Evolutionary conservation across 2,329 filamentous ascomycete species (phyloP), one percentile per base, ranked within the genome.

Genomic region (Exophiala oligosperma): DNA sequence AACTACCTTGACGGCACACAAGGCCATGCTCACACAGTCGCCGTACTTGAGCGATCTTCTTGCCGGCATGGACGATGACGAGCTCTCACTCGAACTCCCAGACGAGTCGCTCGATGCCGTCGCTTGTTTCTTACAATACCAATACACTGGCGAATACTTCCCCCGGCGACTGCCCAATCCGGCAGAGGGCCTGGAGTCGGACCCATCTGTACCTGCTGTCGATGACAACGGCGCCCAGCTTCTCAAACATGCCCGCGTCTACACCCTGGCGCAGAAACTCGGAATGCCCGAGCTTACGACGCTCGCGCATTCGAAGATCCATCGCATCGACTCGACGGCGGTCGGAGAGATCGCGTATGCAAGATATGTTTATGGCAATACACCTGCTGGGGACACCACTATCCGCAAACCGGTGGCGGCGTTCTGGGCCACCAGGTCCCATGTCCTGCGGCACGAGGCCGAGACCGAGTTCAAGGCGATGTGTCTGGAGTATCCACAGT

Each of bases 311-410:
- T 86, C 84, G 71, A 97, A 97, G 80, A 96, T 97, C 68, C 91
- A 96, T 79, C 90, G 90, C 72, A 89, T 96, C 68, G 88, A 92
- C 70, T 91, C 88, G 46, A 95, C 90, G 0, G 91, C 91, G 37
- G 88, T 88, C 76, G 92, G 91, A 73, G 92, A 97, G 79, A 92
- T 97, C 70, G 85, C 87, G 26, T 97, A 96, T 74, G 92, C 92
- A 7, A 86, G 91, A 72, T 97, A 92, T 76, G 89, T 96, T 32
- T 96, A 96, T 78, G 85, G 84, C 60, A 85, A 91, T 75, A 94
- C 90, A 9, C 74, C 76, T 54, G 74, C 80, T 49, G 84, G 89
- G 60, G 91, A 96, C 73, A 77, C 75, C 11, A 84, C 84, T 2
- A 91, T 96, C 67, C 86, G 92, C 66, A 89, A 85, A 64, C 91